Evolutionary conservation across 2,329 filamentous ascomycete genomes (phyloP).

Genomic region (Cladosporium sp.): DNA sequence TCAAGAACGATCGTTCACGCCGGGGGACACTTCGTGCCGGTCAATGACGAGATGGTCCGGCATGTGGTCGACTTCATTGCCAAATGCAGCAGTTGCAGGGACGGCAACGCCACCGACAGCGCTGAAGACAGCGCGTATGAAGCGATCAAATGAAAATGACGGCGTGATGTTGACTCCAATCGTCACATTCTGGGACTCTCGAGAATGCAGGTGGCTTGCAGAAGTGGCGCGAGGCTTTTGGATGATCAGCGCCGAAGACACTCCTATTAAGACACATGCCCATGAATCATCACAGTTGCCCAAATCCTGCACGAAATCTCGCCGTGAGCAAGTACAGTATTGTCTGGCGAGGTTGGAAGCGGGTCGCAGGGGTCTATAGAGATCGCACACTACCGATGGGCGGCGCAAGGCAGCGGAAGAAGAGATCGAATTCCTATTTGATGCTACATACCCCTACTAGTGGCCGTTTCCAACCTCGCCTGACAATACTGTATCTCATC

Average conservation of each 20-base stretch:
- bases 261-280: background rate
- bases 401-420: no score
- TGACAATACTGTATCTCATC: no score
- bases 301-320: background rate
- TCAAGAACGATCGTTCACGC: conserved; percentile 72
- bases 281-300: conserved; percentile 1
- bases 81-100: background rate
- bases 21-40: conserved; percentile 67
- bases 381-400: no score
- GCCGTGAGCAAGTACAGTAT: background rate
- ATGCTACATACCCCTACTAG: no score
- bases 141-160: background rate
- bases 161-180: background rate
- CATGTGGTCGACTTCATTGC: conserved; percentile 7
- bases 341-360: no score
- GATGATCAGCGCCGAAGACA: background rate
- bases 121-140: background rate
- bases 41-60: background rate
- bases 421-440: no score
- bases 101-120: background rate
- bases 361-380: no score
- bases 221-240: background rate
- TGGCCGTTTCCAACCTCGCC: no score
- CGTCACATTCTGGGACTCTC: background rate
- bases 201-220: background rate